Percentiles rank a stretch among this genome's conserved stretches.
phyloP scores from a whole-genome alignment of 2,329 filamentous ascomycete genomes.

The Ophiocordyceps camponoti-rufipedis region DNA sequence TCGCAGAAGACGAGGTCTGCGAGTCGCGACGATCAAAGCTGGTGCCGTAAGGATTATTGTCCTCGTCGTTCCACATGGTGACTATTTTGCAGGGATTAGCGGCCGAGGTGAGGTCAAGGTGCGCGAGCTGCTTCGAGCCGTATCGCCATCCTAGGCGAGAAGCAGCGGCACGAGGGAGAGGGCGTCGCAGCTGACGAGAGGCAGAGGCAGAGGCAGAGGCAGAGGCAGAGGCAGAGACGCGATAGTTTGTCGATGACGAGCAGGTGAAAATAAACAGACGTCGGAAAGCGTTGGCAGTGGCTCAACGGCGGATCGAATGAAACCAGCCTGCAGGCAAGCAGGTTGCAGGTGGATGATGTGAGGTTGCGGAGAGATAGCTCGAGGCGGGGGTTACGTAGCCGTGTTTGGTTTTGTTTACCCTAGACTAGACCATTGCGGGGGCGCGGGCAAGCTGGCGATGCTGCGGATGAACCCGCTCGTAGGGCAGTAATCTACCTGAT shows the following conservation, averaged over 20 bases:
- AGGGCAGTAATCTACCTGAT: too few species aligned
- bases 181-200: background rate
- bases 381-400: too few species aligned
- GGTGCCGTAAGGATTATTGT: constrained; percentile 89
- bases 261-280: background rate
- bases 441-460: too few species aligned
- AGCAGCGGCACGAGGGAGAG: background rate
- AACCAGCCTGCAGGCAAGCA: too few species aligned
- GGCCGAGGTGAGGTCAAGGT: background rate
- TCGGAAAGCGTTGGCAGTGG: too few species aligned
- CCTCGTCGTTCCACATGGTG: constrained; percentile 92
- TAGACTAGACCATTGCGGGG: too few species aligned
- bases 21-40: constrained; percentile 82
- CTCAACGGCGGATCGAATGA: too few species aligned
- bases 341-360: too few species aligned
- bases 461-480: too few species aligned
- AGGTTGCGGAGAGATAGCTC: too few species aligned
- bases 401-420: too few species aligned
- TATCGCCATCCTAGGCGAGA: background rate
- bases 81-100: background rate
- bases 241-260: background rate
- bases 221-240: background rate
- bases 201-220: too few species aligned
- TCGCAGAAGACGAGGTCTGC: constrained; percentile 47
- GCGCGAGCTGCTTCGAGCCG: background rate